A percentile compares a stretch with the other conserved stretches of the same genome.
phyloP scores from a whole-genome alignment of 2,329 filamentous ascomycete genomes.

The Fusarium verrucosum region DNA sequence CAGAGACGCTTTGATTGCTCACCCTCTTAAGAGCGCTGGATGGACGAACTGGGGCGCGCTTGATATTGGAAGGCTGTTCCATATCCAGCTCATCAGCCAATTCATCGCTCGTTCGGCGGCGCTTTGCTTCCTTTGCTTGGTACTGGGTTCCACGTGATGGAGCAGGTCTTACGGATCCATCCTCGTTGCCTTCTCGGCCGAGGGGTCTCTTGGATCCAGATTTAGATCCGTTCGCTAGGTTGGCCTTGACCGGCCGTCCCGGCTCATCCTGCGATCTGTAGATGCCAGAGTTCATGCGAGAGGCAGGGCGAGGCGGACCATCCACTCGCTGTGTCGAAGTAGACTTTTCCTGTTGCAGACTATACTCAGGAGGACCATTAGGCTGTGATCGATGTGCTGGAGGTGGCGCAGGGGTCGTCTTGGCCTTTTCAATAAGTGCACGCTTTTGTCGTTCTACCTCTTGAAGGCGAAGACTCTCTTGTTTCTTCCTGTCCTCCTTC shows the following conservation, averaged over 20 bases:
- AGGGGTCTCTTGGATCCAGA: conserved; percentile 76
- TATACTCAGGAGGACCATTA: conserved; percentile 60
- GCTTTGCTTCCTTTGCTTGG: conserved; percentile 77
- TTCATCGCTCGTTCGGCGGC: conserved; percentile 79
- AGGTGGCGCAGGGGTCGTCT: conserved; percentile 70
- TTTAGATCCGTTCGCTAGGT: conserved; percentile 67
- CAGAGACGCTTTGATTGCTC: conserved; percentile 41
- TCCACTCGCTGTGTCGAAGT: conserved; percentile 47
- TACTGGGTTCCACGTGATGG: conserved; percentile 67
- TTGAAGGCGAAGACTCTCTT: conserved; percentile 66
- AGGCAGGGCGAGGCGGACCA: conserved; percentile 57
- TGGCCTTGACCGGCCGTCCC: conserved; percentile 67
- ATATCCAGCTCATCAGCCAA: conserved; percentile 70
- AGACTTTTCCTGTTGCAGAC: conserved; percentile 45
- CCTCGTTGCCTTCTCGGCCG: conserved; percentile 70
- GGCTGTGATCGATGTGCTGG: conserved; percentile 66
- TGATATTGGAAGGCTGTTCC: conserved; percentile 69
- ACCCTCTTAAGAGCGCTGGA: conserved; percentile 77
- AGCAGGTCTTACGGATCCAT: conserved; percentile 56
- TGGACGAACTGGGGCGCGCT: conserved; percentile 85
- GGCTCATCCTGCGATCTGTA: conserved; percentile 66
- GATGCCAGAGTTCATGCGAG: conserved; percentile 66
- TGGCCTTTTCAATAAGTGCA: conserved; percentile 69
- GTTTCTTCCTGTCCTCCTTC: conserved; percentile 71
- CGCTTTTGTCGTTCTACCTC: conserved; percentile 71